Percentiles rank a stretch among this genome's conserved stretches.
Evolutionary conservation across 441 rosid species (phyloP).

Genomic region (Gossypium lobatum): DNA sequence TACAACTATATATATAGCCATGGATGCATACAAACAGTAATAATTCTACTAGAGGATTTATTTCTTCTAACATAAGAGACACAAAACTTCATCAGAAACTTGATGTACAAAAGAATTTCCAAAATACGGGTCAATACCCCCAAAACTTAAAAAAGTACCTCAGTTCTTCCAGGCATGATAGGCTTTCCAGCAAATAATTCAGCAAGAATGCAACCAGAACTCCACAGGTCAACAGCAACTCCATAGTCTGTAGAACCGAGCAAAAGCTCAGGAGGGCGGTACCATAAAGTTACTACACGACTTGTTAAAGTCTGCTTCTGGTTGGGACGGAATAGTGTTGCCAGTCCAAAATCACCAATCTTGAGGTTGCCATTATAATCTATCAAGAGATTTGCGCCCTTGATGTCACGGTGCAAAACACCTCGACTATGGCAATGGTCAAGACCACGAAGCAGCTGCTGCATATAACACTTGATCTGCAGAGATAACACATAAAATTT

Average conservation of each 20-base stretch:
- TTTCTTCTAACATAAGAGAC: neutral
- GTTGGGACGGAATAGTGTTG: constrained; percentile 38
- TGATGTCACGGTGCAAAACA: constrained; percentile 68
- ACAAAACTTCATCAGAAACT: neutral
- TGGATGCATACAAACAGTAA: neutral
- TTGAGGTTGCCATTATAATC: constrained; percentile 70
- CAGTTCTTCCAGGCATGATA: constrained; percentile 91
- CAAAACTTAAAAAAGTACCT: constrained; percentile 36
- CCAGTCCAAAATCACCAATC: constrained; percentile 88
- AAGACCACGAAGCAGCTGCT: constrained; percentile 47
- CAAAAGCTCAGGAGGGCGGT: constrained; percentile 87
- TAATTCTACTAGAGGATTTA: neutral
- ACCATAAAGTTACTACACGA: constrained; percentile 89
- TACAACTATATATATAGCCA: neutral
- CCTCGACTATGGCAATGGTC: constrained; percentile 59
- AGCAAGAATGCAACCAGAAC: constrained; percentile 85
- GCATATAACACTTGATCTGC: constrained; percentile 62
- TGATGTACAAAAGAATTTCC: neutral
- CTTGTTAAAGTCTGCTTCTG: constrained; percentile 80
- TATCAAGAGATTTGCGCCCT: constrained; percentile 78
- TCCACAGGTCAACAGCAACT: constrained; percentile 79
- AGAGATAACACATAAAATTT: constrained; percentile 35
- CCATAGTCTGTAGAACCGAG: constrained; percentile 86
- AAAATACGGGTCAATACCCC: neutral
- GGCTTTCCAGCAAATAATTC: constrained; percentile 82